Evolutionary conservation across 2,329 filamentous ascomycete species (phyloP).

Genomic region (Penicillium sp.): DNA sequence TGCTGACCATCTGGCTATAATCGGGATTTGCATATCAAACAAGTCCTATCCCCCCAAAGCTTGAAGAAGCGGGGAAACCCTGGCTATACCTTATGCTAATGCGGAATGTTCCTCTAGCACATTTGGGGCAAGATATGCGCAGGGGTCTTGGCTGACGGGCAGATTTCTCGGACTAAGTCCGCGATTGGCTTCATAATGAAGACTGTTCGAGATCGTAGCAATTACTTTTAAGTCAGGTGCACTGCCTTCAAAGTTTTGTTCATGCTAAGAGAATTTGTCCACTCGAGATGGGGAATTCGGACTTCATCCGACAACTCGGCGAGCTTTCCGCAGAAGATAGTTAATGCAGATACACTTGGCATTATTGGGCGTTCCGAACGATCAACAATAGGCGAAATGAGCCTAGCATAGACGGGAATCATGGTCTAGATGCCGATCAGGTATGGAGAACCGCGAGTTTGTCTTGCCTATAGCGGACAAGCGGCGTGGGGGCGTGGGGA

Average conservation of each 20-base stretch:
- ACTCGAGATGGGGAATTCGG: background rate
- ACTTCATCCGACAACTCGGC: slow-evolving; percentile 8
- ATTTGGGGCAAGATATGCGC: background rate
- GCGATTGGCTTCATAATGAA: background rate
- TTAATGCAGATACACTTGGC: background rate
- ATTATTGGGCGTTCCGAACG: background rate
- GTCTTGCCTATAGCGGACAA: background rate
- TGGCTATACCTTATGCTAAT: slow-evolving; percentile 2
- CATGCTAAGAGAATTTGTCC: too few species aligned
- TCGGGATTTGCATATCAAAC: background rate
- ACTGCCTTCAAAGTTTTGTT: background rate
- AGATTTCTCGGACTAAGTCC: slow-evolving; percentile 8
- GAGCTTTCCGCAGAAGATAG: background rate
- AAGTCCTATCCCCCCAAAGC: slow-evolving; percentile 3
- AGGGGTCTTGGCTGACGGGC: slow-evolving; percentile 15
- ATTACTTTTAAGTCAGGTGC: background rate
- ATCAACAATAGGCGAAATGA: background rate
- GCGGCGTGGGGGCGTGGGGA: slow-evolving; percentile 16
- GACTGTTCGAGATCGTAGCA: background rate
- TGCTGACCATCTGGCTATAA: background rate
- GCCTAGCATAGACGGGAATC: background rate
- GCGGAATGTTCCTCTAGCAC: slow-evolving; percentile 1
- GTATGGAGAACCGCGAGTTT: background rate
- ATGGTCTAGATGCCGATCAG: background rate
- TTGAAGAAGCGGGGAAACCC: slow-evolving; percentile 17